Percentiles rank a stretch among this genome's conserved stretches.
Evolutionary conservation across 2,329 filamentous ascomycete genomes (phyloP).

Genomic region (Exutisphaerella laricina): DNA sequence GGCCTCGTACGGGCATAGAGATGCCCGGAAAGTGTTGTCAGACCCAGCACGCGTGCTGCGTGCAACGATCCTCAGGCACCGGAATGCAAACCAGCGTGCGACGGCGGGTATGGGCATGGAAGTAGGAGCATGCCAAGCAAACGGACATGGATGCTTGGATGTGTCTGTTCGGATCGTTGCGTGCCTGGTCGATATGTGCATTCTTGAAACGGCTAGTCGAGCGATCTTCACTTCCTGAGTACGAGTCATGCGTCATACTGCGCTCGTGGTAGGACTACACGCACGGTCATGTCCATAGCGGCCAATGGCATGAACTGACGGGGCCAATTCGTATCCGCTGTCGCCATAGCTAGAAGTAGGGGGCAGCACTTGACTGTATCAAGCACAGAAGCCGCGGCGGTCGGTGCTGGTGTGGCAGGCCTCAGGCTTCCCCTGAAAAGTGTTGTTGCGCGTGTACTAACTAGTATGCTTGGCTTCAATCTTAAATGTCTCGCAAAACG

Average conservation of each 20-base stretch:
- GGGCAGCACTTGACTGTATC: background rate
- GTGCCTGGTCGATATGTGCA: background rate
- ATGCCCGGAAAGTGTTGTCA: background rate
- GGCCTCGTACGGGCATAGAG: background rate
- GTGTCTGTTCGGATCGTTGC: background rate
- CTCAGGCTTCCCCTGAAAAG: too few species aligned
- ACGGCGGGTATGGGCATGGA: background rate
- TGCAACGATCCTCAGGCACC: slow-evolving; percentile 5
- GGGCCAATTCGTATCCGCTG: background rate
- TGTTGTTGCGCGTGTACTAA: too few species aligned
- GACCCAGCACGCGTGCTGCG: background rate
- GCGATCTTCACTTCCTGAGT: slow-evolving; percentile 2
- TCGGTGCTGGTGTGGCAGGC: too few species aligned
- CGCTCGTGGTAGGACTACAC: background rate
- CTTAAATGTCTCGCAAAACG: too few species aligned
- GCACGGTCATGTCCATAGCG: background rate
- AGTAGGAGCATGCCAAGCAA: slow-evolving; percentile 2
- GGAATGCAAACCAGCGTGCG: slow-evolving; percentile 4
- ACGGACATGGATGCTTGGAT: background rate
- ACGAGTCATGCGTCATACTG: background rate
- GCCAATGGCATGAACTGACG: background rate
- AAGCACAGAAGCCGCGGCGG: background rate
- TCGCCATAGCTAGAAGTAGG: background rate
- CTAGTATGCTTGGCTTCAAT: too few species aligned
- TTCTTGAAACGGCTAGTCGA: background rate